phyloP scores from a whole-genome alignment of 768 basidiomycete genomes.

The Hericium rajendrae region DNA sequence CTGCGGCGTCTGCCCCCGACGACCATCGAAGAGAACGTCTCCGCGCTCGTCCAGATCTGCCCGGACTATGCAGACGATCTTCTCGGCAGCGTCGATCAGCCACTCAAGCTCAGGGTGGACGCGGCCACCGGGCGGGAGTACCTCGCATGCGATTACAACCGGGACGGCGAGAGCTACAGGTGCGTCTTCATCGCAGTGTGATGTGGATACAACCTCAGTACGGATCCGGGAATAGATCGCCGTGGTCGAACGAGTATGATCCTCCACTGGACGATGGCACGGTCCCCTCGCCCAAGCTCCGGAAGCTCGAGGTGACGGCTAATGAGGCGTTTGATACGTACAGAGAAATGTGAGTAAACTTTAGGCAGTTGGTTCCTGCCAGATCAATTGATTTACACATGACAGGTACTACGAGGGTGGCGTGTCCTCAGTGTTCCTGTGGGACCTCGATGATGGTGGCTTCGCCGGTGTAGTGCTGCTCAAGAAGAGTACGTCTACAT shows the following conservation, averaged over 20 bases:
- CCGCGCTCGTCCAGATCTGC: slow-evolving; percentile 68
- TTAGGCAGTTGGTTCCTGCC: not conserved
- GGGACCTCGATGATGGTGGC: slow-evolving; percentile 94
- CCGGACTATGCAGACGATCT: slow-evolving; percentile 96
- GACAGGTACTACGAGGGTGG: slow-evolving; percentile 96
- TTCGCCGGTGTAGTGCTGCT: slow-evolving; percentile 95
- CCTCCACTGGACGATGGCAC: slow-evolving; percentile 87
- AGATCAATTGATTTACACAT: not conserved
- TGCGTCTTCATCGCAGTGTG: slow-evolving; percentile 18
- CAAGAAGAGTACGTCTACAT: slow-evolving; percentile 67
- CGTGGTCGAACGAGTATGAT: slow-evolving; percentile 97
- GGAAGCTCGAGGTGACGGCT: slow-evolving; percentile 85
- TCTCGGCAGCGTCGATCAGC: slow-evolving; percentile 90
- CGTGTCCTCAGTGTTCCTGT: slow-evolving; percentile 91
- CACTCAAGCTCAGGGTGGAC: slow-evolving; percentile 75
- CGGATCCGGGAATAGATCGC: slow-evolving; percentile 51
- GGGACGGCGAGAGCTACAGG: slow-evolving; percentile 88
- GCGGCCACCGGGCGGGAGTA: slow-evolving; percentile 78
- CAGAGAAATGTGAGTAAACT: slow-evolving; percentile 68
- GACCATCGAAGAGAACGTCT: slow-evolving; percentile 78
- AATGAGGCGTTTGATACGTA: slow-evolving; percentile 98
- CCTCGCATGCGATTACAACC: slow-evolving; percentile 89
- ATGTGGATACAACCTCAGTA: not conserved
- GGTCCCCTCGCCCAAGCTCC: slow-evolving; percentile 69
- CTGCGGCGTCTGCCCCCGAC: slow-evolving; percentile 94